These are phyloP conservation scores for Ilex asprella DNA, from an alignment of 257 asterid species.

Conservation along the genomic window DNA sequence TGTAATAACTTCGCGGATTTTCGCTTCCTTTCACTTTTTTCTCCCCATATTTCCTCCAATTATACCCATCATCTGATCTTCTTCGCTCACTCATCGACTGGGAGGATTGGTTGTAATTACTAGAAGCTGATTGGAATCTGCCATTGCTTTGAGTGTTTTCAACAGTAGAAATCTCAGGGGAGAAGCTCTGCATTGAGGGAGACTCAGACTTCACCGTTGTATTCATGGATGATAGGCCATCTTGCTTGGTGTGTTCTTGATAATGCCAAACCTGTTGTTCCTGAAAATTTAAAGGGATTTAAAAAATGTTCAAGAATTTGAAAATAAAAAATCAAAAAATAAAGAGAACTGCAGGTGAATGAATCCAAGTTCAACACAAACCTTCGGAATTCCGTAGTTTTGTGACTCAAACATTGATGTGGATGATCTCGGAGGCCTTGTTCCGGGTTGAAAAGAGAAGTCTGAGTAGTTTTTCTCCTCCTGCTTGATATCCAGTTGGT, in stretches of 20 bases:
- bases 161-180: conserved; percentile 34
- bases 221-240: conserved; percentile 21
- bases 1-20: conserved; percentile 84
- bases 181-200: conserved; percentile 25
- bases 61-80: conserved; percentile 71
- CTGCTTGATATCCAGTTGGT: conserved; percentile 26
- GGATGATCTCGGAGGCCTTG: conserved; percentile 1
- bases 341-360: background rate
- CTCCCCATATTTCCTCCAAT: conserved; percentile 93
- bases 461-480: conserved; percentile 41
- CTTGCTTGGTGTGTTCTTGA: conserved; percentile 30
- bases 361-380: conserved; percentile 6
- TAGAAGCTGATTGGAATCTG: conserved; percentile 12
- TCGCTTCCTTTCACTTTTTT: conserved; percentile 89
- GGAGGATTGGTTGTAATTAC: conserved; percentile 30
- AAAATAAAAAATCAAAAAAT: background rate
- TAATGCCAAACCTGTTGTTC: conserved; percentile 38
- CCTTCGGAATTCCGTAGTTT: conserved; percentile 14
- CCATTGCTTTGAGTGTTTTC: conserved; percentile 24
- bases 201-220: conserved; percentile 20
- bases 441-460: conserved; percentile 51
- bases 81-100: conserved; percentile 25
- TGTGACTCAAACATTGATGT: conserved; percentile 15
- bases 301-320: background rate
- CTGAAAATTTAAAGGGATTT: conserved; percentile 18